Conservation (phyloP, 352 stramenopile genomes). For the Pythium myriotylum region DNA sequence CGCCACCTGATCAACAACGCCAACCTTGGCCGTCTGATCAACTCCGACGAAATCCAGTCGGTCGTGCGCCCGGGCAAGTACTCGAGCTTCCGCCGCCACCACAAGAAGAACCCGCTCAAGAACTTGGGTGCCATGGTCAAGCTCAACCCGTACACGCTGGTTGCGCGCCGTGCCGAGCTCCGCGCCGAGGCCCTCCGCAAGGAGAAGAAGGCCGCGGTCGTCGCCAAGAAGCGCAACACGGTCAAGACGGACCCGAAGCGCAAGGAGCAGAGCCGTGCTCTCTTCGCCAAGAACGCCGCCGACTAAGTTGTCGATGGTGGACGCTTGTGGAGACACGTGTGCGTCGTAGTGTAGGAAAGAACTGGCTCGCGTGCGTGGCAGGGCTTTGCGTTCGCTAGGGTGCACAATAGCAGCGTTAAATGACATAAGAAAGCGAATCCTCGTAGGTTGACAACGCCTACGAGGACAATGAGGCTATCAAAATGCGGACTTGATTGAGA, state of each 20-base stretch:
- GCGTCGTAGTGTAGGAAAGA: neutral
- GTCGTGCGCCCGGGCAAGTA: slow-evolving; percentile 95
- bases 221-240: slow-evolving; percentile 89
- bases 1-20: slow-evolving; percentile 96
- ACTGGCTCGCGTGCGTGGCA: neutral
- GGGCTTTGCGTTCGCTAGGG: neutral
- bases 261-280: slow-evolving; percentile 72
- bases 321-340: neutral
- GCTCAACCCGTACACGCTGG: slow-evolving; percentile 97
- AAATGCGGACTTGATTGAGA: neutral
- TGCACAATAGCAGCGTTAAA: slow-evolving; percentile 5
- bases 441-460: slow-evolving; percentile 4
- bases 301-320: slow-evolving; percentile 50
- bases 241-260: slow-evolving; percentile 75
- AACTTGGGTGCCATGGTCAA: slow-evolving; percentile 96
- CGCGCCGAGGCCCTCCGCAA: slow-evolving; percentile 84
- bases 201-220: slow-evolving; percentile 86
- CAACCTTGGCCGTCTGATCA: slow-evolving; percentile 99
- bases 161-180: slow-evolving; percentile 89
- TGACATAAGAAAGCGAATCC: slow-evolving; percentile 1
- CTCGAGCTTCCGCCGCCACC: slow-evolving; percentile 84
- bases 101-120: slow-evolving; percentile 98
- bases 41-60: slow-evolving; percentile 98
- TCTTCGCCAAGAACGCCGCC: slow-evolving; percentile 82
- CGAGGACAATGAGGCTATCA: slow-evolving; percentile 15